phyloP scores from a whole-genome alignment of 306 rosid genomes.

The Cicer judaicum region DNA sequence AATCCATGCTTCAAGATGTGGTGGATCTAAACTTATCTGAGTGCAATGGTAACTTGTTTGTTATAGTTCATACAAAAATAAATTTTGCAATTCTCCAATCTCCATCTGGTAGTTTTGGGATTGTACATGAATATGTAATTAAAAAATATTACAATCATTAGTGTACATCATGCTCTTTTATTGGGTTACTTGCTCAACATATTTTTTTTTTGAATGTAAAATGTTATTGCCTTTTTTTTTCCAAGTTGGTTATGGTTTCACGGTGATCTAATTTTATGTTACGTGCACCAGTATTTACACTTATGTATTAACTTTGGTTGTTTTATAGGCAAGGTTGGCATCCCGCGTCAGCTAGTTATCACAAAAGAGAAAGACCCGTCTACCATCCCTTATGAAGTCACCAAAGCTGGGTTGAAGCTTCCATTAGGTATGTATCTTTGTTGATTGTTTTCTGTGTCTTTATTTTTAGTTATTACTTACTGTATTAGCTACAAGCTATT shows the following conservation, averaged over 20 bases:
- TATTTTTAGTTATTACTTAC: slow-evolving; percentile 22
- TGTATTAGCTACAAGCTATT: background rate
- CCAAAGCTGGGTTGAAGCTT: slow-evolving; percentile 57
- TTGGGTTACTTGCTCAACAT: background rate
- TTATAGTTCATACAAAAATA: slow-evolving; percentile 4
- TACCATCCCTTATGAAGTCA: slow-evolving; percentile 53
- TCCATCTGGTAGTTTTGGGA: slow-evolving; percentile 23
- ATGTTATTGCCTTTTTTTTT: slow-evolving; percentile 25
- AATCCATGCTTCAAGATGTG: slow-evolving; percentile 67
- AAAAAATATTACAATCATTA: slow-evolving; percentile 19
- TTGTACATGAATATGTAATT: slow-evolving; percentile 20
- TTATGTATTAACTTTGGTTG: slow-evolving; percentile 18
- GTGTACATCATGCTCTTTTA: slow-evolving; percentile 24
- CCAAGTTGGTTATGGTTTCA: background rate
- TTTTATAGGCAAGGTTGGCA: slow-evolving; percentile 56
- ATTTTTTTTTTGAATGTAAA: slow-evolving; percentile 3
- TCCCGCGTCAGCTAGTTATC: slow-evolving; percentile 57
- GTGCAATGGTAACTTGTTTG: slow-evolving; percentile 53
- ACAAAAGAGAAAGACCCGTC: slow-evolving; percentile 53
- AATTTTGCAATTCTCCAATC: slow-evolving; percentile 1
- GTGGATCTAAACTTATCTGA: slow-evolving; percentile 57
- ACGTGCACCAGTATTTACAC: background rate
- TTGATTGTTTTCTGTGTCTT: background rate
- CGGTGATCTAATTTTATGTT: slow-evolving; percentile 17
- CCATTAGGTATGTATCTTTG: slow-evolving; percentile 51